Base-by-base conservation (phyloP, 768 basidiomycete species). In the Clathrus columnatus region DNA sequence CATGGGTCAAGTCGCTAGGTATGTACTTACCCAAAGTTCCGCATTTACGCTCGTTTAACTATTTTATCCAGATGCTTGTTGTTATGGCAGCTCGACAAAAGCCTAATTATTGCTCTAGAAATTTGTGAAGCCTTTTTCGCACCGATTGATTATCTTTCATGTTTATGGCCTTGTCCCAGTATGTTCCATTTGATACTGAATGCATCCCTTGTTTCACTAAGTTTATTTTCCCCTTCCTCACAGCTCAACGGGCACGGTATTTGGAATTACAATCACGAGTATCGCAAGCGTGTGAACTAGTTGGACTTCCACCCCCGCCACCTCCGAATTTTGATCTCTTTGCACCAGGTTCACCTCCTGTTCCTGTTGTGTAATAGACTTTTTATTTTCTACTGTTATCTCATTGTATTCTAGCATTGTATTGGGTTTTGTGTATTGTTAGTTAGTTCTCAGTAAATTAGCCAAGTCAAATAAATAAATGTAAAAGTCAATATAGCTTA, bases 91-190 rank as follows among this genome's bases (percentile, higher is more conserved):
- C 74, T 79, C 54, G 84, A 90, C 63, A 74, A 70, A 5, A 69
- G 74, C 3, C 70, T 87, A 23, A 65, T 72, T 50, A 74, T 77
- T 28, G 84, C 85, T 7, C 66, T 90, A 27, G 76, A 83, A 23
- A 72, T 88, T 10, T 88, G 79, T 5, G 85, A 85, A 64, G 72
- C 75, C 0, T 78, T 89, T 55, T 69, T 87, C 24, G 63, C 75
- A 8, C 77, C 82, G 2, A 71, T 87, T 30, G 86, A 89, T 53
- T 77, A 80, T 16, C 73, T 87, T 65, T 85, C 83, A 60, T 73
- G 73, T 21, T 70, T 88, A 27, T 90, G 87, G 87, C 84, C 84
- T 0, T 85, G 82, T 63, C 63, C 70, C 53, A 79, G 84, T 84
- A 61, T 61, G 71, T 65, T 32, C 23, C 5, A 43, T 32, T 20